phyloP scores from a whole-genome alignment of 2,329 filamentous ascomycete genomes.

The Stachybotrys chlorohalonatus region DNA sequence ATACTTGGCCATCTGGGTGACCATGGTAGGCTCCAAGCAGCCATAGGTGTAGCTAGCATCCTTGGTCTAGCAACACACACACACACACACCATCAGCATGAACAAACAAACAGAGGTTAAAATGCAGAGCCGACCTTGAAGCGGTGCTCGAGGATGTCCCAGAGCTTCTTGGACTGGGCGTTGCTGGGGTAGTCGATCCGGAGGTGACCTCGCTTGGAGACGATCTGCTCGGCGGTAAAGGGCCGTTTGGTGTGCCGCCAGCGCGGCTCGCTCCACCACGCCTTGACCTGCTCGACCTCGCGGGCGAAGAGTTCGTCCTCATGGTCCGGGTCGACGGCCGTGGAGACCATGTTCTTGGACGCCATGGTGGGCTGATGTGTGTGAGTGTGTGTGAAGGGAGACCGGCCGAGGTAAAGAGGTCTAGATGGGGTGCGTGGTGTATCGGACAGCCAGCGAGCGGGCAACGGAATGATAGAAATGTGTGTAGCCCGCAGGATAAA shows the following conservation, averaged over 20 bases:
- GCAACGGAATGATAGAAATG: too few species aligned
- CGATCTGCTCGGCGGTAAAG: slow-evolving; percentile 95
- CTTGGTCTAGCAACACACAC: slow-evolving; percentile 45
- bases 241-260: slow-evolving; percentile 90
- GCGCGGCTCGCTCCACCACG: slow-evolving; percentile 88
- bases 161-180: slow-evolving; percentile 84
- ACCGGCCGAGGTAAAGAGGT: background rate
- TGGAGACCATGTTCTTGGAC: slow-evolving; percentile 52
- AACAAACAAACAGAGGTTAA: background rate
- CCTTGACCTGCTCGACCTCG: slow-evolving; percentile 81
- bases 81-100: too few species aligned
- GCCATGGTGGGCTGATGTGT: slow-evolving; percentile 36
- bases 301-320: slow-evolving; percentile 64
- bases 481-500: too few species aligned
- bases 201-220: slow-evolving; percentile 85
- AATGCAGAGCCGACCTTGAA: slow-evolving; percentile 56
- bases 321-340: slow-evolving; percentile 43
- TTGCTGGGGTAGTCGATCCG: slow-evolving; percentile 91
- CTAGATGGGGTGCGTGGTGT: too few species aligned
- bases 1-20: slow-evolving; percentile 99
- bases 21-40: slow-evolving; percentile 94
- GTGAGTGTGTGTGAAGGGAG: background rate
- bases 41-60: slow-evolving; percentile 93
- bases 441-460: too few species aligned
- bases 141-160: slow-evolving; percentile 76